These are phyloP conservation scores for Ophiostoma triangulosporum DNA, from an alignment of 2,329 filamentous ascomycete species.

Conservation along the genomic window DNA sequence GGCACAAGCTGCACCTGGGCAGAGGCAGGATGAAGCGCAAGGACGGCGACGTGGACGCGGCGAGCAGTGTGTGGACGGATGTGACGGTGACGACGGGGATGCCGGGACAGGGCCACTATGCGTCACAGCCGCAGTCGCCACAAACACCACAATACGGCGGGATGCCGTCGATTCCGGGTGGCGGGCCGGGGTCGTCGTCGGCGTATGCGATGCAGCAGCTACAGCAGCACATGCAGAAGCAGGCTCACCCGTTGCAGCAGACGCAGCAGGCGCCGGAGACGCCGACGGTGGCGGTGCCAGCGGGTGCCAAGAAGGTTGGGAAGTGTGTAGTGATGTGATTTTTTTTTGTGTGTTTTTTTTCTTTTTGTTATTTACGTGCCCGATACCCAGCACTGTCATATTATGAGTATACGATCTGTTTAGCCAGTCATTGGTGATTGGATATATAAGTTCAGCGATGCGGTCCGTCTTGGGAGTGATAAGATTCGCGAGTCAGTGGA, in stretches of 20 bases:
- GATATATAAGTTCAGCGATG: too few relatives aligned
- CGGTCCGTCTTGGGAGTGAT: too few relatives aligned
- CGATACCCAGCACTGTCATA: background rate
- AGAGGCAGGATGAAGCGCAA: background rate
- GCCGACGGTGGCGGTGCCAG: conserved; percentile 1
- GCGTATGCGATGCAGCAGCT: conserved; percentile 13
- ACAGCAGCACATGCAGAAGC: conserved; percentile 10
- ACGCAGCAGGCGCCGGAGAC: background rate
- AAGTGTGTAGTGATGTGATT: conserved; percentile 13
- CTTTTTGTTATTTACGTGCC: background rate
- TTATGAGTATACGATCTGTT: background rate
- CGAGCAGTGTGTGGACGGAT: conserved; percentile 34
- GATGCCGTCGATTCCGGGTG: conserved; percentile 9
- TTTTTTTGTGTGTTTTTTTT: background rate
- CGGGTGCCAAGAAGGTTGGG: background rate
- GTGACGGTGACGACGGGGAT: conserved; percentile 21
- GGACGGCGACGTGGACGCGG: conserved; percentile 11
- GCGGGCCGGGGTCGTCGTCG: conserved; percentile 10
- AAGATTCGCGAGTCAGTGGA: too few relatives aligned
- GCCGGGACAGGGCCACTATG: background rate
- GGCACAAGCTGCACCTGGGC: background rate
- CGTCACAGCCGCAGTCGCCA: conserved; percentile 5
- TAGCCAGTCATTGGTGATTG: too few relatives aligned
- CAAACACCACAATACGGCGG: background rate
- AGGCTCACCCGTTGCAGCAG: conserved; percentile 4